Evolutionary conservation across 1,284 basidiomycete species (phyloP).

Genomic region (Porodaedalea pini): DNA sequence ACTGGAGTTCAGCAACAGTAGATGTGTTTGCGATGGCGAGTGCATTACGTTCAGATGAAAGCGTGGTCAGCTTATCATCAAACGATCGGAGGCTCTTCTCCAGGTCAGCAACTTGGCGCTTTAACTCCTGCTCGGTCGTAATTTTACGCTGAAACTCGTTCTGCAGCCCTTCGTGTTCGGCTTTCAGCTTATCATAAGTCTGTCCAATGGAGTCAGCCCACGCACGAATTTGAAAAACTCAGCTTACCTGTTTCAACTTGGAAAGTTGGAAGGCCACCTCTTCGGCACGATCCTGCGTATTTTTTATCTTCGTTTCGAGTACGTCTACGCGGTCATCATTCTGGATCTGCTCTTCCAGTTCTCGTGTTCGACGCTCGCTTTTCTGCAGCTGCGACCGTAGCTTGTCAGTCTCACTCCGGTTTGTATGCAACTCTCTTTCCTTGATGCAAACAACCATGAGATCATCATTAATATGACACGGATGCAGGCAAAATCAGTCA

Average conservation of each 20-base stretch:
- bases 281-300: constrained; percentile 74
- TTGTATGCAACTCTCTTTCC: constrained; percentile 71
- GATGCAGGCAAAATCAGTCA: constrained; percentile 27
- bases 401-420: constrained; percentile 50
- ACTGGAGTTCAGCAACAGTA: constrained; percentile 45
- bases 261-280: constrained; percentile 77
- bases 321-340: constrained; percentile 74
- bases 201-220: constrained; percentile 30
- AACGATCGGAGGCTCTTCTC: constrained; percentile 39
- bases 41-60: constrained; percentile 43
- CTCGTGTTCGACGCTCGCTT: constrained; percentile 54
- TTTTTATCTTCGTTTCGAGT: constrained; percentile 65
- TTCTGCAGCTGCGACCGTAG: constrained; percentile 51
- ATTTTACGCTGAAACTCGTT: constrained; percentile 39
- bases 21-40: constrained; percentile 46
- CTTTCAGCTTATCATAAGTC: constrained; percentile 54
- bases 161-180: constrained; percentile 56
- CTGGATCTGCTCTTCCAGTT: constrained; percentile 76
- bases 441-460: constrained; percentile 25
- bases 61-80: constrained; percentile 41
- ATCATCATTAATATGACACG: not conserved
- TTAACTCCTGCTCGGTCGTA: constrained; percentile 44
- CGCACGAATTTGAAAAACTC: not conserved
- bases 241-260: constrained; percentile 66
- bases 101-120: constrained; percentile 43